These are phyloP conservation scores for Parsonsia alboflavescens DNA, from an alignment of 257 asterid genomes.

Conservation along the genomic window DNA sequence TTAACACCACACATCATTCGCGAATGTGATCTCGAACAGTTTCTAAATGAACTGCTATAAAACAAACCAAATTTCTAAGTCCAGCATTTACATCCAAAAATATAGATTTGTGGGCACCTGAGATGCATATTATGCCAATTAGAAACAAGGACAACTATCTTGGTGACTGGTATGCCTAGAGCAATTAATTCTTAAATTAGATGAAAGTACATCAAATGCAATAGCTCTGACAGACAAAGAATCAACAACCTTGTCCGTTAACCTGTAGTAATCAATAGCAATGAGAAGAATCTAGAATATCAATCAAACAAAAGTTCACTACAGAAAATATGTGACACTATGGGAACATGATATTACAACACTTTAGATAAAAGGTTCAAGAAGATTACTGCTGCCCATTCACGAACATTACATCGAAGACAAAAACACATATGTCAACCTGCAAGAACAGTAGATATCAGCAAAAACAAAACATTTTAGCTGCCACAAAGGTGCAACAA, in stretches of 20 bases:
- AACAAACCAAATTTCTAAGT: not conserved
- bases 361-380: constrained; percentile 20
- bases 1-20: not conserved
- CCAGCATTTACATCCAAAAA: not conserved
- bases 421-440: constrained; percentile 83
- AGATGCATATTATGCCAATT: not conserved
- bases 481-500: not conserved
- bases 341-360: constrained; percentile 6
- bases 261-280: not conserved
- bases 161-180: not conserved
- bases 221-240: not conserved
- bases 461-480: constrained; percentile 7
- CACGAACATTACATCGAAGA: constrained; percentile 81
- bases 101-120: not conserved
- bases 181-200: not conserved
- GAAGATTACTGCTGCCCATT: constrained; percentile 75
- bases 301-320: not conserved
- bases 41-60: not conserved
- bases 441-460: constrained; percentile 39
- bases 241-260: not conserved
- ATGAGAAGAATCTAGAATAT: not conserved
- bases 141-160: not conserved
- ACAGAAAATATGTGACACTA: not conserved
- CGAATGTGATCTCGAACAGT: no score
- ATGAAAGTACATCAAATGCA: not conserved